Conservation (phyloP, 2,329 filamentous ascomycete genomes). For the Monilinia aucupariae region DNA sequence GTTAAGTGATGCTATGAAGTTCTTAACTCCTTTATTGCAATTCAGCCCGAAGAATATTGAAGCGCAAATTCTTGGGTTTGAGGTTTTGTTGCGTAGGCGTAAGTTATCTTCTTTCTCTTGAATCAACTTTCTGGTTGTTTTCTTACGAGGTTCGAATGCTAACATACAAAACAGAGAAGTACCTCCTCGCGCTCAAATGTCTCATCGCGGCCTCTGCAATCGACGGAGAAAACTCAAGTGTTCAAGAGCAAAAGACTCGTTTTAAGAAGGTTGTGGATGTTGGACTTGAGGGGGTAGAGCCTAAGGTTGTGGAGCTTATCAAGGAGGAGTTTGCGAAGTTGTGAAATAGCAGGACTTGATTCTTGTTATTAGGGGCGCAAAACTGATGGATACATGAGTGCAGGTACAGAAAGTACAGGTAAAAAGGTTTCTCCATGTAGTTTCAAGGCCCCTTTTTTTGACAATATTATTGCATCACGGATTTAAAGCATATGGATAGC, state of each 20-base stretch:
- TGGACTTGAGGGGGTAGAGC: slow-evolving; percentile 53
- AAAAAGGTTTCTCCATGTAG: slow-evolving; percentile 3
- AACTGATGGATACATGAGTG: not conserved
- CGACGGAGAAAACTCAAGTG: slow-evolving; percentile 61
- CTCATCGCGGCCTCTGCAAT: slow-evolving; percentile 68
- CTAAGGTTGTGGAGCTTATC: slow-evolving; percentile 64
- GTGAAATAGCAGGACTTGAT: not conserved
- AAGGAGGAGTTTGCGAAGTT: slow-evolving; percentile 55
- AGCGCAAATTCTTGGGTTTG: slow-evolving; percentile 79
- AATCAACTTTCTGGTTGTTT: not conserved
- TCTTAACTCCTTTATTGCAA: slow-evolving; percentile 74
- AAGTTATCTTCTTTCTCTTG: slow-evolving; percentile 38
- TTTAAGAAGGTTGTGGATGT: slow-evolving; percentile 60
- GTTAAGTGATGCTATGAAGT: slow-evolving; percentile 81
- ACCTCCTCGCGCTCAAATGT: slow-evolving; percentile 79
- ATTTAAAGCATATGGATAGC: not conserved
- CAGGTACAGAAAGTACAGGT: not conserved
- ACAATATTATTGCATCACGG: not conserved
- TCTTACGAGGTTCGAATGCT: slow-evolving; percentile 19
- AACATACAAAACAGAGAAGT: slow-evolving; percentile 60
- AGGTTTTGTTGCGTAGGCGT: slow-evolving; percentile 82
- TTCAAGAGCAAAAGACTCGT: slow-evolving; percentile 69
- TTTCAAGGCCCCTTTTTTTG: not conserved
- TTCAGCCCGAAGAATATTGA: slow-evolving; percentile 75
- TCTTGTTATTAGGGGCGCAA: too few species aligned